A percentile compares a stretch with the other conserved stretches of the same genome.
These are phyloP conservation scores for Gautieria morchelliformis DNA, from an alignment of 768 basidiomycete species.

Conservation along the genomic window DNA sequence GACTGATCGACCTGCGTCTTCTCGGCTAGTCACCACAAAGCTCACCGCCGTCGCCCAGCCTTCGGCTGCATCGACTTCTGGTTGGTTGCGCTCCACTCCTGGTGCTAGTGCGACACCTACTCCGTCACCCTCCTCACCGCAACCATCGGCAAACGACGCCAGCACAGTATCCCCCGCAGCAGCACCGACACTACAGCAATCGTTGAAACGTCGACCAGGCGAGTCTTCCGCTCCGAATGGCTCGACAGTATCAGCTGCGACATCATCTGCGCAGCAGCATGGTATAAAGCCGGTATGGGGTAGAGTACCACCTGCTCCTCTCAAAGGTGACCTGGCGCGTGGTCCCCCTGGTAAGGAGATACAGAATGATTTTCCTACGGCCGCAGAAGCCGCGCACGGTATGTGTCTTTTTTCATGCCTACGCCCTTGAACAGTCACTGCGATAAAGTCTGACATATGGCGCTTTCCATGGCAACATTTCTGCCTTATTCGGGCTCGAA, in stretches of 20 bases:
- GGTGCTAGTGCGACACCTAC: slow-evolving; percentile 42
- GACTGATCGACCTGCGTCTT: slow-evolving; percentile 47
- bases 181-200: slow-evolving; percentile 8
- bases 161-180: slow-evolving; percentile 19
- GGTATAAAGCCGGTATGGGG: slow-evolving; percentile 62
- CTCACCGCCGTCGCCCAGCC: slow-evolving; percentile 59
- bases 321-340: slow-evolving; percentile 24
- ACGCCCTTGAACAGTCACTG: slow-evolving; percentile 14
- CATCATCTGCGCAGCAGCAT: slow-evolving; percentile 31
- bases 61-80: slow-evolving; percentile 47
- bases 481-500: neutral
- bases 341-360: slow-evolving; percentile 29
- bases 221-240: slow-evolving; percentile 11
- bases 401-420: slow-evolving; percentile 17
- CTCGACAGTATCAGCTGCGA: slow-evolving; percentile 43
- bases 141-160: slow-evolving; percentile 17
- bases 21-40: slow-evolving; percentile 80
- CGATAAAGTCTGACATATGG: neutral
- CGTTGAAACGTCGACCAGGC: slow-evolving; percentile 3
- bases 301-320: slow-evolving; percentile 26
- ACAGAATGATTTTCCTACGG: slow-evolving; percentile 84
- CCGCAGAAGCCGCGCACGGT: slow-evolving; percentile 90
- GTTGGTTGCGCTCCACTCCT: slow-evolving; percentile 73
- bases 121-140: slow-evolving; percentile 28
- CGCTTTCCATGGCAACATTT: neutral